These are phyloP conservation scores for Chenopodium formosanum DNA, from an alignment of 148 eudicot genomes.

Conservation along the genomic window DNA sequence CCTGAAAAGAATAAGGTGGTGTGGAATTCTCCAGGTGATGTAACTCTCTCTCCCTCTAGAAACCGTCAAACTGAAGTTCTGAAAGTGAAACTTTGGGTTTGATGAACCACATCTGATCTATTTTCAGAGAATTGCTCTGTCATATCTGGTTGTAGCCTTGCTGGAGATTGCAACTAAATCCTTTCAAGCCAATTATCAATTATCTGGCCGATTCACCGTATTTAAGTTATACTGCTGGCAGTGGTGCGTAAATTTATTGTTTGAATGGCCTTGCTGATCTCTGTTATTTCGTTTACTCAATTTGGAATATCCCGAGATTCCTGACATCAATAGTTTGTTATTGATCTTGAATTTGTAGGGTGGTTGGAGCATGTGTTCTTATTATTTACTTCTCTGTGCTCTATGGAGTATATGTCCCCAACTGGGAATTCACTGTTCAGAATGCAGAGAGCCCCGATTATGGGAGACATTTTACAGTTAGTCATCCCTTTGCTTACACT, in stretches of 20 bases:
- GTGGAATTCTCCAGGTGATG: constrained; percentile 88
- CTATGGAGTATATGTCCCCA: constrained; percentile 78
- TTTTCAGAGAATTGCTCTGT: constrained; percentile 82
- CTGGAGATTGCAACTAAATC: constrained; percentile 59
- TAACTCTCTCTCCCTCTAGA: constrained; percentile 8
- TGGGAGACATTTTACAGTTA: constrained; percentile 68
- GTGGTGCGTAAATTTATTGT: constrained; percentile 46
- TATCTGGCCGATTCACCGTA: constrained; percentile 42
- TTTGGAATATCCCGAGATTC: background rate
- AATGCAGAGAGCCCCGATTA: constrained; percentile 52
- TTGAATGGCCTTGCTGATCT: background rate
- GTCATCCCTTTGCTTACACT: constrained; percentile 27
- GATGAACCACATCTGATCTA: constrained; percentile 5
- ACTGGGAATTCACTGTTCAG: constrained; percentile 75
- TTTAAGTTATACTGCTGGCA: constrained; percentile 67
- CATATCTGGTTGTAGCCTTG: constrained; percentile 71
- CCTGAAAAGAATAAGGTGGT: constrained; percentile 80
- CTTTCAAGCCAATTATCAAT: constrained; percentile 30
- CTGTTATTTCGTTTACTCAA: background rate
- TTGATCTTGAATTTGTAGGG: constrained; percentile 46
- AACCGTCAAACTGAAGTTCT: constrained; percentile 2
- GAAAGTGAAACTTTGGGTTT: constrained; percentile 2
- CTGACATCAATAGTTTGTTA: background rate
- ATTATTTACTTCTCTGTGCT: constrained; percentile 61
- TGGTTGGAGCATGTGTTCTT: constrained; percentile 58